These are phyloP conservation scores for Talaromyces sp. DNA, from an alignment of 2,329 filamentous ascomycete genomes.

Conservation along the genomic window DNA sequence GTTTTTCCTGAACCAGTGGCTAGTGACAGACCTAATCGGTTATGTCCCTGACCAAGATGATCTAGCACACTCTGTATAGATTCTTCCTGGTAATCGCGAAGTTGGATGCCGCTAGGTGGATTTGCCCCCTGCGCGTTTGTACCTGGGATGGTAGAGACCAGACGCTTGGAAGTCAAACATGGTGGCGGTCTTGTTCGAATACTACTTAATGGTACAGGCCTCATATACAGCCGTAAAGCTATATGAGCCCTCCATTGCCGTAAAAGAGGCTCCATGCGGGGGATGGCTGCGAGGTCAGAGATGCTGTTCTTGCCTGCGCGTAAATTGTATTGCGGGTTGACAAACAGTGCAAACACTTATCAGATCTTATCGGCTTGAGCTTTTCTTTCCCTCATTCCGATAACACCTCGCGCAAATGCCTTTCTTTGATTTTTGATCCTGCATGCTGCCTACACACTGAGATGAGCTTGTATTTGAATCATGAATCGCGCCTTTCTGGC, in stretches of 20 bases:
- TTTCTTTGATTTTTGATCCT: background rate
- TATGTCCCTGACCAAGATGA: constrained; percentile 64
- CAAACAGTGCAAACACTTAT: constrained; percentile 36
- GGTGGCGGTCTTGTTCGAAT: constrained; percentile 18
- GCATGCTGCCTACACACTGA: background rate
- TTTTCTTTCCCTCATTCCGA: background rate
- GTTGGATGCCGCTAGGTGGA: constrained; percentile 42
- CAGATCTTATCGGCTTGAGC: constrained; percentile 14
- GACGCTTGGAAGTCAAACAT: constrained; percentile 22
- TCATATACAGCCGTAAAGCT: constrained; percentile 14
- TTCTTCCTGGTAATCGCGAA: constrained; percentile 85
- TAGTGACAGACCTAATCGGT: constrained; percentile 74
- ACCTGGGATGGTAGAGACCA: constrained; percentile 16
- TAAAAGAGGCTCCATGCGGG: constrained; percentile 26
- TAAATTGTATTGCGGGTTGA: constrained; percentile 1
- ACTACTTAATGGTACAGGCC: constrained; percentile 1
- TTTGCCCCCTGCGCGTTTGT: background rate
- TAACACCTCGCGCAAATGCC: background rate
- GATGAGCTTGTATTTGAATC: background rate
- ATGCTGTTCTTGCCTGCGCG: background rate
- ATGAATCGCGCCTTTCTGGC: background rate
- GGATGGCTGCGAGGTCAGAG: background rate
- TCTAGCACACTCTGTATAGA: constrained; percentile 76
- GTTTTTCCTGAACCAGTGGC: constrained; percentile 89
- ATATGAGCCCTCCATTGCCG: constrained; percentile 18